Evolutionary conservation across 208 protist species (phyloP).

Genomic region (Porcisia hertigi): DNA sequence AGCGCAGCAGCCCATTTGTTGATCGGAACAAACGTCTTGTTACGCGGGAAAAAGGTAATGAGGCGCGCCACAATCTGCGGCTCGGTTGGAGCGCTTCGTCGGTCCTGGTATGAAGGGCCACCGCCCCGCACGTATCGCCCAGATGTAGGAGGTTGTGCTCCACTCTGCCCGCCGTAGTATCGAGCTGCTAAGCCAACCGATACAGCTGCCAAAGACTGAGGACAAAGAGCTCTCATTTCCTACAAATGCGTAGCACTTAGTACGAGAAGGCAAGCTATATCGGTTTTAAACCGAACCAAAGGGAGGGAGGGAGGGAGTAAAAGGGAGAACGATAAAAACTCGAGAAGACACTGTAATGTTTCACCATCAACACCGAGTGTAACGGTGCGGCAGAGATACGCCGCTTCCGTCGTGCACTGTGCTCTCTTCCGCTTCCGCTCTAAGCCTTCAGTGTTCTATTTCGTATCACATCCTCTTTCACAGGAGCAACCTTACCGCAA

Average conservation of each 20-base stretch:
- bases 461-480: not conserved
- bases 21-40: constrained; percentile 51
- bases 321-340: not conserved
- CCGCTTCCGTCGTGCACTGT: not conserved
- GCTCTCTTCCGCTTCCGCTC: too few relatives aligned
- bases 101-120: constrained; percentile 14
- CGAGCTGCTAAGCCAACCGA: not conserved
- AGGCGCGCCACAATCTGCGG: constrained; percentile 70
- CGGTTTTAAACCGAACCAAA: not conserved
- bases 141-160: not conserved
- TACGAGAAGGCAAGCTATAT: not conserved
- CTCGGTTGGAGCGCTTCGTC: constrained; percentile 36
- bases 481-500: not conserved
- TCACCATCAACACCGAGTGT: not conserved
- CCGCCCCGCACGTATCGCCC: constrained; percentile 15
- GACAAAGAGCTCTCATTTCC: constrained; percentile 23
- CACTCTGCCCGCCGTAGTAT: constrained; percentile 12
- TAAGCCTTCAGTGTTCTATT: not conserved
- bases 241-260: not conserved
- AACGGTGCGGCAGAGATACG: not conserved
- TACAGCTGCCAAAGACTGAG: not conserved
- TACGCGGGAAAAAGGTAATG: constrained; percentile 50
- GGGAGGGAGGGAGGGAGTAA: not conserved
- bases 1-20: constrained; percentile 53
- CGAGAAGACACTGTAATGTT: not conserved